Conservation (phyloP, 139 green algal genomes). For the Zygnema circumcarinatum region DNA sequence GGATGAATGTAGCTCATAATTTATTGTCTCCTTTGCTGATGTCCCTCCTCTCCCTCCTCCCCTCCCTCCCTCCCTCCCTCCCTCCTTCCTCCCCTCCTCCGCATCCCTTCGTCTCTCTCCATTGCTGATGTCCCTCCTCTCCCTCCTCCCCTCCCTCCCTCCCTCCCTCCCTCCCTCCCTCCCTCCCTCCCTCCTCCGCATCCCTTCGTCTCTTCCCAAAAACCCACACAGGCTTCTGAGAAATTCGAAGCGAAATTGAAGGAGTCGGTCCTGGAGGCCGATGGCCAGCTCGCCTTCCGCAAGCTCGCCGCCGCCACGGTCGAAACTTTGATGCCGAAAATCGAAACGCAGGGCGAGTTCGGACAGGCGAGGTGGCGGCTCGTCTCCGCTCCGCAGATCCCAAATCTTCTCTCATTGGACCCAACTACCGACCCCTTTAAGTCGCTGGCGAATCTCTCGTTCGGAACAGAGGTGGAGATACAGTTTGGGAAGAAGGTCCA, state of each 20-base stretch:
- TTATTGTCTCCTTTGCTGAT: no score
- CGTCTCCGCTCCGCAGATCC: conserved; percentile 82
- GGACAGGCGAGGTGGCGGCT: conserved; percentile 88
- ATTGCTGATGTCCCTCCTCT: background rate
- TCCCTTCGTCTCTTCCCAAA: background rate
- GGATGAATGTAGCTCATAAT: no score
- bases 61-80: conserved; percentile 17
- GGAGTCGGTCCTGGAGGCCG: conserved; percentile 85
- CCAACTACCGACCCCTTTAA: conserved; percentile 67
- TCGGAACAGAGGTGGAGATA: conserved; percentile 93
- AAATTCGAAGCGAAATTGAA: conserved; percentile 82
- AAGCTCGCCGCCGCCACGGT: conserved; percentile 87
- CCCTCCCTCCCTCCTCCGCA: background rate
- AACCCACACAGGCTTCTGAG: background rate
- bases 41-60: background rate
- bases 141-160: conserved; percentile 12
- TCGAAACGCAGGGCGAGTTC: conserved; percentile 91
- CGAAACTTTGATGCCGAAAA: conserved; percentile 87
- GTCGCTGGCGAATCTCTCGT: conserved; percentile 65
- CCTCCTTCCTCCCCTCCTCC: background rate
- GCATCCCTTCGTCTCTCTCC: conserved; percentile 12
- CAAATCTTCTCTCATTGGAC: conserved; percentile 76
- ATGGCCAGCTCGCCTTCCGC: conserved; percentile 90
- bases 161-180: conserved; percentile 13
- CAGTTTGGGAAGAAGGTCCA: conserved; percentile 68